These are phyloP conservation scores for Cryptomeria japonica DNA, from an alignment of 75 land plant species.

Conservation along the genomic window DNA sequence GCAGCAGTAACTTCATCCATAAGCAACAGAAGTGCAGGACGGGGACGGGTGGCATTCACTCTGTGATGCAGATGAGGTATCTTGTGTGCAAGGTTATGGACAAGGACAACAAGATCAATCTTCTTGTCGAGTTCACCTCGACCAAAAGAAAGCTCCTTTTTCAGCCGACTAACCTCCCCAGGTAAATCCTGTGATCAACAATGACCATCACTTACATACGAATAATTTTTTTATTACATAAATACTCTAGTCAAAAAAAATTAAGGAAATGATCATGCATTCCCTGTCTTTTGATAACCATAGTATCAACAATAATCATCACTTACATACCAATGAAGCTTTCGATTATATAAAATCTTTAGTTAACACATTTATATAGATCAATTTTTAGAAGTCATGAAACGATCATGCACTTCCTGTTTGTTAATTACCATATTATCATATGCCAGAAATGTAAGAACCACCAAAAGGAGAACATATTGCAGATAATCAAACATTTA, in stretches of 20 bases:
- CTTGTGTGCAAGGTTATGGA: constrained; percentile 92
- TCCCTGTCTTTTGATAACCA: neutral
- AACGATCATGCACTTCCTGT: no score
- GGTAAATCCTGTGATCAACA: constrained; percentile 63
- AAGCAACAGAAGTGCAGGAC: constrained; percentile 81
- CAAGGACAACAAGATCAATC: constrained; percentile 81
- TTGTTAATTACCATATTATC: neutral
- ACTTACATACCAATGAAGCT: neutral
- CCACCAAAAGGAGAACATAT: neutral
- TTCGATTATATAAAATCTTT: neutral
- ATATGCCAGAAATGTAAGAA: neutral
- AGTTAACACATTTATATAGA: no score
- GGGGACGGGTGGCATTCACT: constrained; percentile 22
- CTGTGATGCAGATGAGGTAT: constrained; percentile 57
- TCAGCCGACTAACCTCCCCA: constrained; percentile 58
- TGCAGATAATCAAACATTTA: neutral
- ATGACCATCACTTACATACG: neutral
- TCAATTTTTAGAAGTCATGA: no score
- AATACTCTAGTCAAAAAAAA: neutral
- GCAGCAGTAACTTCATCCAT: constrained; percentile 78
- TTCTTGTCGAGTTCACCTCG: constrained; percentile 55
- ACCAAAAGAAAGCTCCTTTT: constrained; percentile 67
- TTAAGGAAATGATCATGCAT: neutral
- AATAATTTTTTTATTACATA: neutral
- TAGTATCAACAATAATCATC: neutral